Evolutionary conservation across 441 rosid genomes (phyloP).

Genomic region (Populus hybrid): DNA sequence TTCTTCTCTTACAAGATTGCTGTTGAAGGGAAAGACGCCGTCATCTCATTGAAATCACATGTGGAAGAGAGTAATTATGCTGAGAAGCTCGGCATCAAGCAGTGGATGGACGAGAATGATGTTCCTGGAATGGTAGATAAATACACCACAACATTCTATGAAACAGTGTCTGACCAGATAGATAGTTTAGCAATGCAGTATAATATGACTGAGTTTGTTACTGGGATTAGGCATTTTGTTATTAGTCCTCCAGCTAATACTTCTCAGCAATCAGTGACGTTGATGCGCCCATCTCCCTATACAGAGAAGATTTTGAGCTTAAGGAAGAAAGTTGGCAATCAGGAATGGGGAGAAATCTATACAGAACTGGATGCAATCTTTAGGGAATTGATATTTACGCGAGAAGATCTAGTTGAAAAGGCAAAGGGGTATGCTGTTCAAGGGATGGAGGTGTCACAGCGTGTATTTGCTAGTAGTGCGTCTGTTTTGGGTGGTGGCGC

Average conservation of each 20-base stretch:
- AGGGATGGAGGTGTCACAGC: slow-evolving; percentile 76
- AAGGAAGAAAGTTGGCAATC: slow-evolving; percentile 46
- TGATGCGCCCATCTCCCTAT: slow-evolving; percentile 63
- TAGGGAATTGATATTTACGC: slow-evolving; percentile 68
- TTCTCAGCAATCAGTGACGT: slow-evolving; percentile 44
- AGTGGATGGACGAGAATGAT: slow-evolving; percentile 97
- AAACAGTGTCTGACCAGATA: slow-evolving; percentile 75
- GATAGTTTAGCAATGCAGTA: slow-evolving; percentile 91
- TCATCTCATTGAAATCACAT: slow-evolving; percentile 72
- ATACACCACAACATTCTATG: slow-evolving; percentile 67
- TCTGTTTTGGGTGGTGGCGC: slow-evolving; percentile 75
- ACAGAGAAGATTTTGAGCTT: slow-evolving; percentile 71
- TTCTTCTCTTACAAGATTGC: slow-evolving; percentile 94
- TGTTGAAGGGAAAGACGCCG: slow-evolving; percentile 91
- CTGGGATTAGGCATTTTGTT: slow-evolving; percentile 83
- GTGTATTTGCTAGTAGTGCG: slow-evolving; percentile 64
- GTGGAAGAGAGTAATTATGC: slow-evolving; percentile 89
- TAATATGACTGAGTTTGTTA: slow-evolving; percentile 83
- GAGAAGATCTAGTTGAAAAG: slow-evolving; percentile 79
- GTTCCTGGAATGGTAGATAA: slow-evolving; percentile 84
- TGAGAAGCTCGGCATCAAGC: slow-evolving; percentile 76
- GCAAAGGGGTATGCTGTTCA: slow-evolving; percentile 78
- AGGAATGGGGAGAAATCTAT: slow-evolving; percentile 82
- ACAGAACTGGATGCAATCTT: slow-evolving; percentile 69
- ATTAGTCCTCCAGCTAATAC: slow-evolving; percentile 47